Evolutionary conservation across 1,139 yeast genomes (phyloP), one percentile per base, ranked within the genome.

Genomic region (Suzukiozyma palmioleophila): DNA sequence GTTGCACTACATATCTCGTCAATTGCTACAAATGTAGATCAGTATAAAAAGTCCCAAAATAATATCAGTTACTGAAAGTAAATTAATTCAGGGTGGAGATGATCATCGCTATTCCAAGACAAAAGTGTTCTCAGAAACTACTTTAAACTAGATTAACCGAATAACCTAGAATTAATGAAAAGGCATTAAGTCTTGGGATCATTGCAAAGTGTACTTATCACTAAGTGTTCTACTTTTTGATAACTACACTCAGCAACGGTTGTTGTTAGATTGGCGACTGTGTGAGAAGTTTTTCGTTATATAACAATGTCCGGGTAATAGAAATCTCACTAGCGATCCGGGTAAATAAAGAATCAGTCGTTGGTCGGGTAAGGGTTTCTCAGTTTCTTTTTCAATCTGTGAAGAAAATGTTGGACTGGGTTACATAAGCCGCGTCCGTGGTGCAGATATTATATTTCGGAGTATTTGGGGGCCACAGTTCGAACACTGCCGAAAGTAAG

Each of bases 61-160:
- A 59, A 56, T 59, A 65, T 51, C 34, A 49, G 37, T 34, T 35
- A 38, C 41, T 41, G 26, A 40, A 28, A 32, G 29, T 37, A 47
- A 43, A 46, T 35, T 37, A 42, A 50, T 52, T 54, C 64, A 68
- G 77, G 77, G 77, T 71, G 77, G 77, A 71, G 72, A 59, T 60
- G 75, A 71, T 56, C 75, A 34, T 59, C 59, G 47, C 41, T 69
- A 43, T 68, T 56, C 72, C 75, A 64, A 60, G 53, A 66, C 73
- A 70, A 66, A 64, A 69, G 73, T 68, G 64, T 68, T 68, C 74
- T 60, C 75, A 49, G 63, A 45, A 40, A 64, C 75, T 75, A 70
- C 50, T 69, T 71, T 70, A 68, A 51, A 69, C 76, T 70, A 60
- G 64, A 61, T 66, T 69, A 71, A 71, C 52, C 74, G 77, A 71